Conservation (phyloP, 1,139 yeast genomes). For the Wickerhamomyces sp. region DNA sequence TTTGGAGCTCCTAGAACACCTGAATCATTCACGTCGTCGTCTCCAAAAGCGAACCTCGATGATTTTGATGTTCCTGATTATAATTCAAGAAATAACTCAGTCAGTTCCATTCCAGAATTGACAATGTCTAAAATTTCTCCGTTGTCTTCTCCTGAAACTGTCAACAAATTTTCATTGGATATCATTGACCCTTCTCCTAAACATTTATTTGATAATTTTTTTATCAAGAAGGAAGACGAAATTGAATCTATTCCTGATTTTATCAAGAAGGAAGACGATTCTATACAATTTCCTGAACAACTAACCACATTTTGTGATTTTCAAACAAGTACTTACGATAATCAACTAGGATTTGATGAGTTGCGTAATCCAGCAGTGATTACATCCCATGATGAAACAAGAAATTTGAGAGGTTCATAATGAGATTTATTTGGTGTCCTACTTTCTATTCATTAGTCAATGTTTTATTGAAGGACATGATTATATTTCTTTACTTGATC, state of each 20-base stretch:
- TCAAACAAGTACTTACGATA: constrained; percentile 19
- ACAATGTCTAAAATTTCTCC: constrained; percentile 9
- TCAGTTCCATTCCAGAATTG: constrained; percentile 5
- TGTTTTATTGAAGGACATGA: constrained; percentile 10
- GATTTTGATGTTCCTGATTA: constrained; percentile 14
- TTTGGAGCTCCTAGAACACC: constrained; percentile 22
- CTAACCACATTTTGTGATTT: constrained; percentile 10
- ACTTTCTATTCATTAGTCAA: constrained; percentile 9
- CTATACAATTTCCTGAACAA: constrained; percentile 6
- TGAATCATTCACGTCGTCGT: constrained; percentile 17
- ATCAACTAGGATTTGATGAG: constrained; percentile 30
- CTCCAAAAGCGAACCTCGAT: constrained; percentile 14
- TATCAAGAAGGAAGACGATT: background rate
- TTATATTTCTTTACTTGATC: background rate
- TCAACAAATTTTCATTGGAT: constrained; percentile 21
- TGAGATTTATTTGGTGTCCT: constrained; percentile 11
- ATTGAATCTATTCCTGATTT: constrained; percentile 6
- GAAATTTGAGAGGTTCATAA: background rate
- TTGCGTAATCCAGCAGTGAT: constrained; percentile 42
- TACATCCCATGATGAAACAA: constrained; percentile 18
- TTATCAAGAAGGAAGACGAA: constrained; percentile 15
- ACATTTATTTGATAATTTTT: constrained; percentile 1
- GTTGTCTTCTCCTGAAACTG: constrained; percentile 9
- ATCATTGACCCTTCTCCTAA: constrained; percentile 14
- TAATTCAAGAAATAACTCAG: constrained; percentile 11